Percentiles rank a stretch among this genome's conserved stretches.
These are phyloP conservation scores for Angophora floribunda DNA, from an alignment of 345 rosid genomes.

Conservation along the genomic window DNA sequence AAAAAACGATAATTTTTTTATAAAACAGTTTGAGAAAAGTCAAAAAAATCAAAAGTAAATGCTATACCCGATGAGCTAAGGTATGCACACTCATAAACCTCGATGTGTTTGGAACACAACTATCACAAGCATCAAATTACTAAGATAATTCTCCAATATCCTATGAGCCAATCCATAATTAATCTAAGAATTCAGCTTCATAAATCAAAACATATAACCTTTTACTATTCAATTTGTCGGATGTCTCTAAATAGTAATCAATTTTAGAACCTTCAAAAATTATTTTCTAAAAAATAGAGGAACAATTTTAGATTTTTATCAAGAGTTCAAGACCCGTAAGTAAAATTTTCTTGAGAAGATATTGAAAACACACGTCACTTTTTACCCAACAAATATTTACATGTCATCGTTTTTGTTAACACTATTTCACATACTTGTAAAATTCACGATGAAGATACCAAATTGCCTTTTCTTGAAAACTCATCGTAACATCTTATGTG, in stretches of 20 bases:
- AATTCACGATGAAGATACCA: neutral
- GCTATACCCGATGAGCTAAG: neutral
- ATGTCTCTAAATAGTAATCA: neutral
- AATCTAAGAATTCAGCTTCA: neutral
- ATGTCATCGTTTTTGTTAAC: neutral
- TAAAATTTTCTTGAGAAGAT: too few relatives aligned
- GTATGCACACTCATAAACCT: too few relatives aligned
- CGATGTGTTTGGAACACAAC: neutral
- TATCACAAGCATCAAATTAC: neutral
- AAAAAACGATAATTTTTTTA: too few relatives aligned
- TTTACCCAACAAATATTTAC: neutral
- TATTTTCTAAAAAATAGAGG: neutral
- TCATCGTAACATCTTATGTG: neutral
- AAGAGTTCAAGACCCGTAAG: rapidly evolving
- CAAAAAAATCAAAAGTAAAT: neutral
- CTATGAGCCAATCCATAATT: neutral
- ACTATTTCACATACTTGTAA: neutral
- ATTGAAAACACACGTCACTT: too few relatives aligned
- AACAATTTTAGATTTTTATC: neutral
- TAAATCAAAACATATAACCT: neutral
- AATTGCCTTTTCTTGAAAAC: neutral
- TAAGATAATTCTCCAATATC: neutral
- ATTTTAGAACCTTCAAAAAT: neutral
- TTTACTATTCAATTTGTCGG: neutral
- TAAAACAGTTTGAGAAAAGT: neutral